These are phyloP conservation scores for Candida mattraensis DNA, from an alignment of 805 yeast species.

Conservation along the genomic window DNA sequence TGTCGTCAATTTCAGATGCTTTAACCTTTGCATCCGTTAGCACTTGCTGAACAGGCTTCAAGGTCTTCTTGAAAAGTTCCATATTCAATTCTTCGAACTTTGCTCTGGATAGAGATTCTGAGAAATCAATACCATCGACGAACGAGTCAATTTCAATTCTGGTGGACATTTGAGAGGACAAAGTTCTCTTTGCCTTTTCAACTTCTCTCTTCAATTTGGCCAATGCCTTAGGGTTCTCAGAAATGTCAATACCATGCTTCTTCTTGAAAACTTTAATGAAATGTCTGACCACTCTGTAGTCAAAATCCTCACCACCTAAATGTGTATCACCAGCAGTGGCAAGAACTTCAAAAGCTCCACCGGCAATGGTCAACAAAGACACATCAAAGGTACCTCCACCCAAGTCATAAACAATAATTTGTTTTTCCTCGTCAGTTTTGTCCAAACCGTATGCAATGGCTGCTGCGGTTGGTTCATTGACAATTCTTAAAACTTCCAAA, in stretches of 20 bases:
- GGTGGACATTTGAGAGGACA: conserved; percentile 93
- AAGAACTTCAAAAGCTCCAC: conserved; percentile 77
- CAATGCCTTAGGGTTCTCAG: conserved; percentile 79
- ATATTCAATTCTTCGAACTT: conserved; percentile 96
- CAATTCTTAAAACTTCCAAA: conserved; percentile 81
- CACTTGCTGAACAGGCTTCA: conserved; percentile 95
- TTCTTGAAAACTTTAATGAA: conserved; percentile 86
- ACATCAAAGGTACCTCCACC: conserved; percentile 98
- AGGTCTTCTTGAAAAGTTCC: conserved; percentile 89
- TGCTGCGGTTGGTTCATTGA: conserved; percentile 95
- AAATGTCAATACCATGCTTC: conserved; percentile 84
- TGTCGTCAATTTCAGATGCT: conserved; percentile 87
- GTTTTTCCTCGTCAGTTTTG: conserved; percentile 77
- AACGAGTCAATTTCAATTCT: conserved; percentile 96
- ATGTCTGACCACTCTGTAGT: conserved; percentile 79
- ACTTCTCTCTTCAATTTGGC: conserved; percentile 96
- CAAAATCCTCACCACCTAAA: conserved; percentile 85
- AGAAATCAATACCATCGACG: conserved; percentile 91
- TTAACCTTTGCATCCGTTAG: conserved; percentile 89
- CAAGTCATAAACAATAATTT: conserved; percentile 87
- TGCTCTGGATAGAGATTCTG: conserved; percentile 94
- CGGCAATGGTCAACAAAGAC: conserved; percentile 73
- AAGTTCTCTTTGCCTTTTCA: conserved; percentile 96
- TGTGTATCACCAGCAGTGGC: conserved; percentile 85
- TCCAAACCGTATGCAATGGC: conserved; percentile 96